Conservation (phyloP, 2,329 filamentous ascomycete species). For the Calonectria henricotiae region DNA sequence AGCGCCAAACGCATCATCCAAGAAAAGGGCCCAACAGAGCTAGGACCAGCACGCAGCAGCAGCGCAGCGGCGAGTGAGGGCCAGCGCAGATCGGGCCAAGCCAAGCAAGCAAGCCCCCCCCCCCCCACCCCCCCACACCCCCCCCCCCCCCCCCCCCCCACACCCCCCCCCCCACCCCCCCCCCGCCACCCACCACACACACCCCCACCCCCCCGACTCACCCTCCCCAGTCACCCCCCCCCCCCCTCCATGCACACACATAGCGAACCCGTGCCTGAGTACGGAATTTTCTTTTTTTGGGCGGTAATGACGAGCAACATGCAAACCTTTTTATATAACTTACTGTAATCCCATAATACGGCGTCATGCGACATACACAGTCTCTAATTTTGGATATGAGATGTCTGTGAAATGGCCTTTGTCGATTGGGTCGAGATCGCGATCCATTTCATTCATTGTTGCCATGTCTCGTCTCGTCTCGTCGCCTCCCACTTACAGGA, state of each 20-base stretch:
- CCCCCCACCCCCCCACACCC: no score
- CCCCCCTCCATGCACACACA: no score
- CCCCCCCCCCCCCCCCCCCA: no score
- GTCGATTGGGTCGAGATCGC: neutral
- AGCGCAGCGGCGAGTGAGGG: neutral
- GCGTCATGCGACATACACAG: neutral
- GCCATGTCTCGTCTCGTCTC: constrained; percentile 1
- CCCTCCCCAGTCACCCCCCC: no score
- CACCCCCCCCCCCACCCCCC: no score
- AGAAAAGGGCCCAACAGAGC: constrained; percentile 11
- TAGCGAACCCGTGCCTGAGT: neutral
- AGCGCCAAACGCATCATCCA: constrained; percentile 2
- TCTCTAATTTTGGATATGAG: neutral
- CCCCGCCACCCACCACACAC: no score
- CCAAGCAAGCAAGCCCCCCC: neutral
- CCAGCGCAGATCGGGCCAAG: constrained; percentile 18
- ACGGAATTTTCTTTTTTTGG: constrained; percentile 22
- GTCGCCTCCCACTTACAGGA: neutral
- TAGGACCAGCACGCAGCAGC: constrained; percentile 13
- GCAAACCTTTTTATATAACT: neutral
- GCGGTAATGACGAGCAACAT: neutral
- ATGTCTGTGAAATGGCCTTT: constrained; percentile 5
- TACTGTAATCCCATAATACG: neutral
- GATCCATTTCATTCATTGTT: constrained; percentile 15
- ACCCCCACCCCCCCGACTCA: no score